Conservation (phyloP, 345 rosid genomes). For the Gossypium bickii region DNA sequence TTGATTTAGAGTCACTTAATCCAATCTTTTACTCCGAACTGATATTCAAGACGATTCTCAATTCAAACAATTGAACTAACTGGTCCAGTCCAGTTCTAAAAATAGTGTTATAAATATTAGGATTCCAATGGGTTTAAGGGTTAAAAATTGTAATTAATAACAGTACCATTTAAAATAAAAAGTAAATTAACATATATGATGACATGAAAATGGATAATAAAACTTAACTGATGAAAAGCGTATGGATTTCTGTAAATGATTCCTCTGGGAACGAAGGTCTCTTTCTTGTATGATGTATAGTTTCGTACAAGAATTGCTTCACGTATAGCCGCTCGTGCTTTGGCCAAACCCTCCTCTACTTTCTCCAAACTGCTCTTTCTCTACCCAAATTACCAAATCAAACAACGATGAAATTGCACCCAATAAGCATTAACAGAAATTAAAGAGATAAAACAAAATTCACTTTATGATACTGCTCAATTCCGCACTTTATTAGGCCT, state of each 20-base stretch:
- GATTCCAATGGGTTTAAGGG: too few relatives aligned
- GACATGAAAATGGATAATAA: not conserved
- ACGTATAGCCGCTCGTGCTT: constrained; percentile 42
- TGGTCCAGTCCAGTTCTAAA: too few relatives aligned
- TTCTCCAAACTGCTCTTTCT: constrained; percentile 24
- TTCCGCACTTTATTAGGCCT: not conserved
- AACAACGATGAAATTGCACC: too few relatives aligned
- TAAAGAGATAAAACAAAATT: too few relatives aligned
- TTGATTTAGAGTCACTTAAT: too few relatives aligned
- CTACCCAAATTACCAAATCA: not conserved
- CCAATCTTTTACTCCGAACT: accelerated
- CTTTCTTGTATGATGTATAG: constrained; percentile 29
- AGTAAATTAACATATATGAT: not conserved
- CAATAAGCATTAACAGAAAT: too few relatives aligned
- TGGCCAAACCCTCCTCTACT: constrained; percentile 34
- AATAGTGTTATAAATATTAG: too few relatives aligned
- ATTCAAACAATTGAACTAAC: too few relatives aligned
- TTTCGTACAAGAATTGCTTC: constrained; percentile 34
- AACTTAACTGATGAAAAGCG: constrained; percentile 58
- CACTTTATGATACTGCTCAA: not conserved
- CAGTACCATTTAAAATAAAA: too few relatives aligned
- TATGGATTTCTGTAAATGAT: constrained; percentile 45
- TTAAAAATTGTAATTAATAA: too few relatives aligned
- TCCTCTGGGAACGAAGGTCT: constrained; percentile 41
- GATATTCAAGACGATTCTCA: too few relatives aligned